phyloP scores from a whole-genome alignment of 2,329 filamentous ascomycete species.

The Trichoderma atroviride region DNA sequence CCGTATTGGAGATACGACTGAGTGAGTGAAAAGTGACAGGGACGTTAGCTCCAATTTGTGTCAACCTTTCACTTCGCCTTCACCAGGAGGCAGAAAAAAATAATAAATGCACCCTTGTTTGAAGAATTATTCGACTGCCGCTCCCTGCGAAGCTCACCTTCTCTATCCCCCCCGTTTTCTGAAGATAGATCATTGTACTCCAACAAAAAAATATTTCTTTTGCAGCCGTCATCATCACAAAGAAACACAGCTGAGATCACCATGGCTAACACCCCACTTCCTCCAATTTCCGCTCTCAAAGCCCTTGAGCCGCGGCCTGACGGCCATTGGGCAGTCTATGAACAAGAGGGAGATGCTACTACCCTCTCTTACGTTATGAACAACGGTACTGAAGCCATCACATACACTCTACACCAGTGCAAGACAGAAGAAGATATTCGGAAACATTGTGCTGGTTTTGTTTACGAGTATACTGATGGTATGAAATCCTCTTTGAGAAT shows the following conservation, averaged over 20 bases:
- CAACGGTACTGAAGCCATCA: neutral
- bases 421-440: neutral
- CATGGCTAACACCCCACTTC: conserved; percentile 12
- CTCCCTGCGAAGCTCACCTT: neutral
- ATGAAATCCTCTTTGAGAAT: neutral
- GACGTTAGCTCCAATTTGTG: neutral
- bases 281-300: conserved; percentile 26
- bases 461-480: conserved; percentile 7
- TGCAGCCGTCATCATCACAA: neutral
- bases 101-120: neutral
- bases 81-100: neutral
- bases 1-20: neutral
- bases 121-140: neutral
- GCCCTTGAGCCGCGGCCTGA: conserved; percentile 28
- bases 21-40: conserved; percentile 11
- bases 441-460: neutral
- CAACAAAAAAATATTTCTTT: neutral
- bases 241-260: neutral
- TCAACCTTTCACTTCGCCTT: neutral
- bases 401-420: neutral
- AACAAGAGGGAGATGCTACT: conserved; percentile 24
- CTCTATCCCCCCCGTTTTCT: neutral
- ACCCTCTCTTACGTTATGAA: neutral
- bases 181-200: no score
- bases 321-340: conserved; percentile 28